Evolutionary conservation across 192 early-diverging fungal species (phyloP), one percentile per base, ranked within the genome.

Genomic region (Umbelopsis ramanniana): DNA sequence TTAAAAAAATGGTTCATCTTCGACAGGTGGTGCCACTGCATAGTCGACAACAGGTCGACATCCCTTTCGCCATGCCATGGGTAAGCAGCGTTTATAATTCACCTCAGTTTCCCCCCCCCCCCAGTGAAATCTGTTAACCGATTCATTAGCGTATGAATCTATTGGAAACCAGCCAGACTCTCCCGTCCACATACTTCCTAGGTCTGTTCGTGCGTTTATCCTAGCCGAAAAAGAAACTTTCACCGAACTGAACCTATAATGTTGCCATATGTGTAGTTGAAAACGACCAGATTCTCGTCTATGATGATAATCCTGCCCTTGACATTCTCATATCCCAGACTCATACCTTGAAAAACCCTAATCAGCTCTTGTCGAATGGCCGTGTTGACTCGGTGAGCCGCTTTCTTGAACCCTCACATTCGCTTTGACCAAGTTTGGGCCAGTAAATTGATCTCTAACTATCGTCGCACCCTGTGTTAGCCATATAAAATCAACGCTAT

Each of bases 401-500:
- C 29, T 67, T 67, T 10, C 23, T 7, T 54, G 40, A 48, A 53
- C 22, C 37, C 24, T 40, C 46, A 19, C 26, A 45, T 37, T 7
- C 24, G 9, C 11, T 48, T 33, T 23, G 60, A 33, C 11, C 11
- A 12, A 43, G 11, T 12, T 43, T 43, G 6, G 6, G 29, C 40
- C 40, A 43, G 6, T 6, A 43, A 7, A 2, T 4, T 43, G 11
- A 11, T 7, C 6, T 43, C 40, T 43, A 43, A 43, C 40, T 5
- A 7, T 43, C 40, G 11, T 43, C 40, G 11, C 1, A 43, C 60
- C 35, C 11, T 1, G 40, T 66, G 0, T 55, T 23, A 80, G 24
- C 74, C 60, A 22, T 52, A 69, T 48, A 45, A 68, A 67, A 89
- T 91, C 70, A 91, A 91, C 76, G 84, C 84, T 4, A 87, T 91